These are phyloP conservation scores for Rhodotorula sp. DNA, from an alignment of 1,284 basidiomycete genomes.

Conservation along the genomic window DNA sequence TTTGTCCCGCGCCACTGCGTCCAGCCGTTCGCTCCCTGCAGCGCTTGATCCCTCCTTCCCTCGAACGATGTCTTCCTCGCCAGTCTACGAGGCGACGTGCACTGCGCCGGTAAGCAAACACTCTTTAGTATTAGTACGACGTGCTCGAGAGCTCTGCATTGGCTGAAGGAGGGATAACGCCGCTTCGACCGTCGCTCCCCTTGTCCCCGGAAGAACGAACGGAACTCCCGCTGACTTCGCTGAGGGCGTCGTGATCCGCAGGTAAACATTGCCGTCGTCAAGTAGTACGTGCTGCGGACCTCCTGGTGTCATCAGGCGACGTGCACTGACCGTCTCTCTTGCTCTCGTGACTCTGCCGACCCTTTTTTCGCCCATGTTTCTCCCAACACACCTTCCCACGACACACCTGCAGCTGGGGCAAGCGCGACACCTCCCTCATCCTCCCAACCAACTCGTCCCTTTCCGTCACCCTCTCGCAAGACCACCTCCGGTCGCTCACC, in stretches of 20 bases:
- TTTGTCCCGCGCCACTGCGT: background rate
- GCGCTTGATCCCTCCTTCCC: background rate
- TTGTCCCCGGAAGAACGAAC: no score
- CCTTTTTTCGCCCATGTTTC: no score
- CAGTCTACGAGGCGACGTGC: conserved; percentile 38
- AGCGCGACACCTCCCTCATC: conserved; percentile 91
- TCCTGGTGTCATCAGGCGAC: no score
- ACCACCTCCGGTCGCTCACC: conserved; percentile 90
- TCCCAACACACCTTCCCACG: background rate
- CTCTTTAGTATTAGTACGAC: no score
- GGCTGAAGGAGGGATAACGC: no score
- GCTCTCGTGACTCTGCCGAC: no score
- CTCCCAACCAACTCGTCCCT: conserved; percentile 97
- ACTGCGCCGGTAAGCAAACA: conserved; percentile 39
- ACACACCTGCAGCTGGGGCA: conserved; percentile 70
- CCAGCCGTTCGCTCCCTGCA: background rate
- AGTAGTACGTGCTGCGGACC: background rate
- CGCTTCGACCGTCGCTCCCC: no score
- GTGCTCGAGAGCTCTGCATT: no score
- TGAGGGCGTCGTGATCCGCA: background rate
- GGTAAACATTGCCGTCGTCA: conserved; percentile 16
- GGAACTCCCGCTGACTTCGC: background rate
- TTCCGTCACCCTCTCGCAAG: conserved; percentile 94
- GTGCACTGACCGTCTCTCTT: no score
- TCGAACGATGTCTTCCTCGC: background rate